Evolutionary conservation across 2,329 filamentous ascomycete genomes (phyloP), one percentile per base, ranked within the genome.

Genomic region (Scolecobasidium constrictum): DNA sequence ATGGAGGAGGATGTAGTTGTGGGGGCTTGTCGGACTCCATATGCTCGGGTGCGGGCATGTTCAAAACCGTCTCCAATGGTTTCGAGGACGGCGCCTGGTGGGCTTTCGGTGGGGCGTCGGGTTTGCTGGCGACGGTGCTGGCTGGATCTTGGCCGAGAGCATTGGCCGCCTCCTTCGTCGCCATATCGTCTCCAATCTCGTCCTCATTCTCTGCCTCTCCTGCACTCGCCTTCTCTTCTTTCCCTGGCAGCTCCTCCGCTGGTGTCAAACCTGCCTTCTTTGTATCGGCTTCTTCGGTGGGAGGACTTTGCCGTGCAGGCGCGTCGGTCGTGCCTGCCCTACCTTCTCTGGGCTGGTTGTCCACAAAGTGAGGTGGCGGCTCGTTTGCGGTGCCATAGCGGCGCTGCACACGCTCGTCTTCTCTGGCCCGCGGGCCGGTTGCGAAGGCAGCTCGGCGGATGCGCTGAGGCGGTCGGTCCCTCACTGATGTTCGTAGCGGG

Each of bases 1-100:
- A 93, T 1, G 81, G 83, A 5, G 84, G 77, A 1, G 85, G 75
- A 38, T 77, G 71, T 56, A 83, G 74, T 57, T 87, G 79, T 4
- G 81, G 81, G 17, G 76, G 73, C 50, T 73, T 72, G 38, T 65
- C 61, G 19, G 66, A 54, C 41, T 60, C 54, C 7, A 36, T 47
- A 28, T 49, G 46, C 41, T 61, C 56, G 1, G 60, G 59, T 2
- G 59, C 56, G 7, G 62, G 61, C 53, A 66, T 64, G 44, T 63
- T 57, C 12, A 66, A 54, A 3, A 66, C 59, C 15, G 59, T 62
- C 21, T 66, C 62, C 16, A 63, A 48, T 2, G 62, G 56, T 35
- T 62, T 63, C 7, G 50, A 26, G 4, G 59, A 53, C 40, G 47
- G 38, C 42, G 45, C 31, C 37, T 17, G 5, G 5, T 41, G 38